Percentiles rank a stretch among this genome's conserved stretches.
Conservation (phyloP, 2,329 filamentous ascomycete species). For the Calonectria fujianensis region DNA sequence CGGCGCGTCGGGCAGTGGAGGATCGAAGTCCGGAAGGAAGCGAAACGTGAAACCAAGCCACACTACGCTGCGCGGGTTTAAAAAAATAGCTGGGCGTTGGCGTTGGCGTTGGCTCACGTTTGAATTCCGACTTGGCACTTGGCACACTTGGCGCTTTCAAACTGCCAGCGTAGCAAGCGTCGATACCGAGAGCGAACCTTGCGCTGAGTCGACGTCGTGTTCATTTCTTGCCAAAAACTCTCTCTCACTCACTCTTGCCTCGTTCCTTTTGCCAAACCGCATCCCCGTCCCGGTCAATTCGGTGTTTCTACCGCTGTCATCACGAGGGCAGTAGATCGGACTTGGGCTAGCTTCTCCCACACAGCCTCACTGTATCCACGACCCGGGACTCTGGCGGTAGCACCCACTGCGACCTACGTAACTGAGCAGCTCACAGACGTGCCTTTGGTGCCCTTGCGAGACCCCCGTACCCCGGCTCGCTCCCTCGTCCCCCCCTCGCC, state of each 20-base stretch:
- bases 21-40: slow-evolving; percentile 14
- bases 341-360: slow-evolving; percentile 32
- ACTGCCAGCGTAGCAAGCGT: slow-evolving; percentile 21
- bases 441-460: background rate
- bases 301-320: slow-evolving; percentile 2
- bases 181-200: slow-evolving; percentile 1
- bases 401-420: slow-evolving; percentile 22
- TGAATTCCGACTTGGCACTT: slow-evolving; percentile 6
- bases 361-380: slow-evolving; percentile 50
- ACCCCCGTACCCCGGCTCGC: slow-evolving; percentile 12
- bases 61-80: slow-evolving; percentile 1
- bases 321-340: slow-evolving; percentile 4
- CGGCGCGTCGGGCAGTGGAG: background rate
- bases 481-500: slow-evolving; percentile 21
- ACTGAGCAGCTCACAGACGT: slow-evolving; percentile 23
- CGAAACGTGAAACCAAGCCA: slow-evolving; percentile 38
- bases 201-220: background rate
- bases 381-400: slow-evolving; percentile 16
- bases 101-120: background rate
- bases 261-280: slow-evolving; percentile 3
- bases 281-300: background rate
- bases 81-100: background rate
- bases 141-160: slow-evolving; percentile 14
- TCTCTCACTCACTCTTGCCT: slow-evolving; percentile 3
- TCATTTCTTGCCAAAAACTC: slow-evolving; percentile 10